A percentile compares a stretch with the other conserved stretches of the same genome.
phyloP scores from a whole-genome alignment of 2,329 filamentous ascomycete genomes.

The Alternaria sp. region DNA sequence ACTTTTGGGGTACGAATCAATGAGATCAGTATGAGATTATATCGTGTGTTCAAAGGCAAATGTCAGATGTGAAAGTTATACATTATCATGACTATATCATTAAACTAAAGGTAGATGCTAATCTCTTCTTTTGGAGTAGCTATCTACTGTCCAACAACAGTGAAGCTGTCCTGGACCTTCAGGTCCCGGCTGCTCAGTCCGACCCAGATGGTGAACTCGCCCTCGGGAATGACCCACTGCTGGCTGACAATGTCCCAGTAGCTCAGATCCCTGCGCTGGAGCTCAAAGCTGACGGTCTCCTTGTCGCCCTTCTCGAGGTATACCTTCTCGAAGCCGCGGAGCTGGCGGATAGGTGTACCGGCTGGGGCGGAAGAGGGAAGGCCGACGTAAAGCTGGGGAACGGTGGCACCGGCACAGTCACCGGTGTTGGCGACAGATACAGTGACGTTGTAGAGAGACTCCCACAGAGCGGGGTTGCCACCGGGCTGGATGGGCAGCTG shows the following conservation, averaged over 20 bases:
- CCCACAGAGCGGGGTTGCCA: conserved; percentile 63
- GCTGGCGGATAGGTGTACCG: conserved; percentile 57
- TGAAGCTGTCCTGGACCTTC: conserved; percentile 25
- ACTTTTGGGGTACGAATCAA: too few relatives aligned
- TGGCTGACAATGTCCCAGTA: conserved; percentile 81
- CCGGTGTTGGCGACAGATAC: conserved; percentile 75
- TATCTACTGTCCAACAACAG: conserved; percentile 18
- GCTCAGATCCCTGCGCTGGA: conserved; percentile 81
- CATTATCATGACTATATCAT: background rate
- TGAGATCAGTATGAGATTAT: background rate
- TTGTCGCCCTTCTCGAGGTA: conserved; percentile 62
- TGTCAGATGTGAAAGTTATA: background rate
- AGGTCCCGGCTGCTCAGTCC: conserved; percentile 38
- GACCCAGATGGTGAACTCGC: conserved; percentile 39
- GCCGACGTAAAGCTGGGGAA: conserved; percentile 65
- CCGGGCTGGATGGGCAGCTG: conserved; percentile 51
- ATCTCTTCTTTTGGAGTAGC: background rate
- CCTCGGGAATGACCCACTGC: conserved; percentile 73
- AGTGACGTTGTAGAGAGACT: conserved; percentile 69
- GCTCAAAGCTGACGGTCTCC: conserved; percentile 68
- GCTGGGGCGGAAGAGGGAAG: conserved; percentile 63
- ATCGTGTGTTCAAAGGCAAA: background rate
- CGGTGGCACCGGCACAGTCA: conserved; percentile 55
- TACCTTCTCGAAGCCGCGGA: conserved; percentile 60
- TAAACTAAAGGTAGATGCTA: background rate